Conservation (phyloP, 1,284 basidiomycete species). For the Marasmius fiardii region DNA sequence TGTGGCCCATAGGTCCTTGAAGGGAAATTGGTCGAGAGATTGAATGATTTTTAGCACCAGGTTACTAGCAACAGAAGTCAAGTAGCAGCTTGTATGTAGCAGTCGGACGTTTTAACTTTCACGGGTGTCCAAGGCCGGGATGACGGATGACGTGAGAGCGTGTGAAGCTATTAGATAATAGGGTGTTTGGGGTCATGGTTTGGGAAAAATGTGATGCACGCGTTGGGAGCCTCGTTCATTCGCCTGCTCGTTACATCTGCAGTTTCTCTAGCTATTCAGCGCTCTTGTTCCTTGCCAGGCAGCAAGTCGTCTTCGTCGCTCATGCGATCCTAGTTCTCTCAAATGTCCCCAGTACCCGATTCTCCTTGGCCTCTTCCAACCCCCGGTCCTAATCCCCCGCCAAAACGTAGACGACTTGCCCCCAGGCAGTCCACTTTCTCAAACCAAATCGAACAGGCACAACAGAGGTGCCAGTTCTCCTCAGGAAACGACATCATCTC, state of each 20-base stretch:
- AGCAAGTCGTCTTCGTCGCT: not conserved
- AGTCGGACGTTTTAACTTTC: too few species aligned
- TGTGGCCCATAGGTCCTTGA: too few species aligned
- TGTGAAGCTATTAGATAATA: not conserved
- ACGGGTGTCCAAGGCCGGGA: not conserved
- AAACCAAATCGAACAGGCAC: conserved; percentile 26
- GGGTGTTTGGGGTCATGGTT: not conserved
- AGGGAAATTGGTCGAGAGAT: too few species aligned
- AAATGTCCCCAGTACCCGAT: conserved; percentile 1
- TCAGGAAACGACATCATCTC: conserved; percentile 69
- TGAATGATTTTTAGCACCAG: too few species aligned
- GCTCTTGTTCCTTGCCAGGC: not conserved
- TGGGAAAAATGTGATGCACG: not conserved
- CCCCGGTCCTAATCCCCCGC: conserved; percentile 12
- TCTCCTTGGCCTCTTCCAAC: conserved; percentile 15
- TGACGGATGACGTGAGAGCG: not conserved
- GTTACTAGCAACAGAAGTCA: too few species aligned
- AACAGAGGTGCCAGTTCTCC: conserved; percentile 31
- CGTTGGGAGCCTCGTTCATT: not conserved
- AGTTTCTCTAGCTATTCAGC: not conserved
- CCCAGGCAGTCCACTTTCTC: conserved; percentile 9
- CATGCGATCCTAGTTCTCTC: not conserved
- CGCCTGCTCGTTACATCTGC: not conserved
- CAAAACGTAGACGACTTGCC: conserved; percentile 11
- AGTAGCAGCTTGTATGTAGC: too few species aligned